Conservation (phyloP, 192 early-diverging fungal genomes). For the Bifiguratus adelaidae region DNA sequence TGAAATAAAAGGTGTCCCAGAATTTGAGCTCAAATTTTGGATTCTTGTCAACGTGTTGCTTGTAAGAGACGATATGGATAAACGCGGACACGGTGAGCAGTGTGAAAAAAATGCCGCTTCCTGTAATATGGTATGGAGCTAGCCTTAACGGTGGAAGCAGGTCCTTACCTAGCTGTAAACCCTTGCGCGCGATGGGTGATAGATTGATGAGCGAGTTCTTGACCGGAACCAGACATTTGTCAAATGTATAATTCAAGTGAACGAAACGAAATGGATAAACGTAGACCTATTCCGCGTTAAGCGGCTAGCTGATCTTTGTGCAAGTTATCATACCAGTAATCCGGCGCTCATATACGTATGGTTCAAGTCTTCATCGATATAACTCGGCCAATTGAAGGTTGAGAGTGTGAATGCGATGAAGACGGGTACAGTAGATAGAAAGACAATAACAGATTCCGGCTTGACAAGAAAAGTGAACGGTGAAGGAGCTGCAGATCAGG, state of each 20-base stretch:
- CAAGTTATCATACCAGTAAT: constrained; percentile 16
- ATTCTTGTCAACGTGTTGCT: constrained; percentile 37
- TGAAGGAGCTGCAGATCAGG: constrained; percentile 24
- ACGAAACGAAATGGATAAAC: constrained; percentile 57
- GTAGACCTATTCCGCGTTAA: constrained; percentile 17
- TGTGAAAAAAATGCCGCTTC: constrained; percentile 53
- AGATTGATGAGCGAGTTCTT: constrained; percentile 47
- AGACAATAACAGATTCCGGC: constrained; percentile 38
- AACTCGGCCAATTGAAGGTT: constrained; percentile 5
- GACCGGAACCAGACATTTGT: constrained; percentile 47
- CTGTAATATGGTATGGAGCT: neutral
- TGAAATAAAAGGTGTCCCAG: constrained; percentile 48
- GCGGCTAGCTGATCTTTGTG: neutral
- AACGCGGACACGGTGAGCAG: constrained; percentile 61
- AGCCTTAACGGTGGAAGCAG: neutral
- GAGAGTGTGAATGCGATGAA: constrained; percentile 28
- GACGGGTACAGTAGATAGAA: constrained; percentile 44
- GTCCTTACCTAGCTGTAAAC: constrained; percentile 26
- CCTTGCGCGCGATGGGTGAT: constrained; percentile 51
- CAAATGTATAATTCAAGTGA: constrained; percentile 48
- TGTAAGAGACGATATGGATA: constrained; percentile 52
- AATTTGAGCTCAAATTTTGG: constrained; percentile 30
- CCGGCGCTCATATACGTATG: constrained; percentile 52
- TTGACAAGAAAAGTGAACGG: constrained; percentile 30
- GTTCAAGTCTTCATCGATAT: constrained; percentile 16